Evolutionary conservation across 768 basidiomycete genomes (phyloP), one percentile per base, ranked within the genome.

Genomic region (Tulasnella sp.): DNA sequence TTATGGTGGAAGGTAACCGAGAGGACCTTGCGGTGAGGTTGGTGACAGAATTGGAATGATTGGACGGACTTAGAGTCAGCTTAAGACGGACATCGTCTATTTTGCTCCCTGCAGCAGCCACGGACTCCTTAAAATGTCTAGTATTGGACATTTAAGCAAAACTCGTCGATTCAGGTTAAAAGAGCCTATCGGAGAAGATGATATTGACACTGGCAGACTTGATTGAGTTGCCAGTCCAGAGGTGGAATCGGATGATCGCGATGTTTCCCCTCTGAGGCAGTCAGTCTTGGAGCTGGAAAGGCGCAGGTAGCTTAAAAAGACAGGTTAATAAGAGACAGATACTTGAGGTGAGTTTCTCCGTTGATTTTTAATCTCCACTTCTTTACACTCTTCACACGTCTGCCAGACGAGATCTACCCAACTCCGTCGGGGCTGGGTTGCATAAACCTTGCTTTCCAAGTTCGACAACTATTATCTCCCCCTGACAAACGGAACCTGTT

Each of bases 241-340:
- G 3, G 3, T 41, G 16, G 69, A 28, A 40, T 75, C 79, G 11
- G 79, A 80, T 34, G 72, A 75, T 44, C 44, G 48, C 14, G 79
- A 80, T 28, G 72, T 41, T n/a, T n/a, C 11, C 44, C 79, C 1
- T 72, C 79, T 1, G 79, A 80, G 46, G 58, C 79, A 4, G 48
- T 80, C 24, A 73, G 44, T 48, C 72, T 80, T 9, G 40, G 72
- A 41, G 42, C 79, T 11, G 72, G 69, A 20, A 80, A 80, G 73
- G 79, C n/a, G 40, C 3, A 46, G 22, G 73, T 46, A 28, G n/a
- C 14, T 16, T 2, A n/a, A 37, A 73, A n/a, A 54, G 37, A 58
- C 31, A 60, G 28, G 31, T 3, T 58, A 24, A 12, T 80, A 37
- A 37, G 72, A 40, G 41, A 46, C 48, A 73, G 34, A 31, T 48